Base-by-base conservation (phyloP, 1,139 yeast genomes). In the Yamadazyma blattariae region DNA sequence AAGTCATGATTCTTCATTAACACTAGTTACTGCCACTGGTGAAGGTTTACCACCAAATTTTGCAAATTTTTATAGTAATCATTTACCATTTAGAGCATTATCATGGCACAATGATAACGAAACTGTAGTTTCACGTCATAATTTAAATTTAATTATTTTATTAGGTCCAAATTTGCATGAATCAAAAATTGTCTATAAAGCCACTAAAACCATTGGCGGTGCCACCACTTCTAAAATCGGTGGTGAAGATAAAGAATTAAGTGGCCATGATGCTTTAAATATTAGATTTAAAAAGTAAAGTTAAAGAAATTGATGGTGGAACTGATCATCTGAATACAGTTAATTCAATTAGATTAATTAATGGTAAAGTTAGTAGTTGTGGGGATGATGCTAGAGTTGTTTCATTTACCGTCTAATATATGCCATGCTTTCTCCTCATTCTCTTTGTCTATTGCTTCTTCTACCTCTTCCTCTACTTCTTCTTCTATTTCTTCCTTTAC, bases 271-370 rank as follows among this genome's bases (percentile, higher is more conserved):
- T 42, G 97, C 97, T 11, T 75, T 92, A 57, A 86, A 86, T 64
- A 61, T 71, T 92, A 74, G 99, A 92, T 62, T 75, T 92, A 60
- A 90, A 89, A 71, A 98, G 98, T 37, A 76, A 87, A 40, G 80
- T 77, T 35, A 63, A 68, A 19, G 44, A 47, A 30, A 29, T n/a
- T 5, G 42, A 47, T 55, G 46, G 46, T 19, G n/a, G n/a, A 41
- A 88, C 96, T 13, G 78, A 87, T 41, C 97, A 92, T 61, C 97
- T 90, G 61, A 92, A 90, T 64, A 82, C 97, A 21, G 88, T 92
- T 55, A 77, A 83, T 34, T 76, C 80, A 35, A 75, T 90, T 47
- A 79, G 86, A 30, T 82, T 85, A 44, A 90, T 56, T 15, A 42
- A 48, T 8, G 54, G 54, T 24, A 54, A 63, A 43, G 71, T 70